Evolutionary conservation across 306 rosid species (phyloP), one percentile per base, ranked within the genome.

Genomic region (Cicer yamashitae): DNA sequence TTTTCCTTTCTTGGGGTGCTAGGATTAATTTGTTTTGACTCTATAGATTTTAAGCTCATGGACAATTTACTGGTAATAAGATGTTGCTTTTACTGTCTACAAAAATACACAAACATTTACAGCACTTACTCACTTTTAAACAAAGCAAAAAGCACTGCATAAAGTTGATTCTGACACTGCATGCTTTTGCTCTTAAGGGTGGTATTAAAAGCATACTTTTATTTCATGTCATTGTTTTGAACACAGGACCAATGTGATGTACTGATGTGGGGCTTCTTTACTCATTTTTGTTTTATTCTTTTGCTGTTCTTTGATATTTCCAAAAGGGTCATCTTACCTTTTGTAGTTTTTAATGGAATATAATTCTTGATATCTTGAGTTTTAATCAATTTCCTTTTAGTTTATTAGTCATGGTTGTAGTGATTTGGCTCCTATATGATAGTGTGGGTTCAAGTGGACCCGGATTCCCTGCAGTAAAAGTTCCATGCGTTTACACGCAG

Each of bases 221-320:
- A 46, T 76, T 53, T 67, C 81, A 76, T 79, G 84, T 81, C 89
- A 76, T 77, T 80, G 74, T 86, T 65, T 79, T 73, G 58, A 68
- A 61, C 82, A 73, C 84, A 60, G 72, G 75, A 68, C 76, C 75
- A 67, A 37, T 72, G 76, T 79, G 84, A 17, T 30, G 37, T 30
- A 30, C 37, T 30, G 37, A 30, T 4, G 81, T 68, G 84, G 87
- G 83, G 75, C 48, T 60, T 13, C 76, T 69, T 69, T 72, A 18
- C 48, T 67, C 70, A 22, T 25, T 17, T 61, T 25, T 34, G 64
- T 54, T 46, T 48, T n/a, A 10, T 50, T 40, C 48, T 30, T 51
- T 47, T 20, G 38, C 17, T 40, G 14, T 46, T 79, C 25, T 50
- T 80, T 80, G 67, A 11, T 77, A 40, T 74, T 70, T 62, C 59